phyloP scores from a whole-genome alignment of 768 basidiomycete genomes.

The Tricholoma hemisulphureum region DNA sequence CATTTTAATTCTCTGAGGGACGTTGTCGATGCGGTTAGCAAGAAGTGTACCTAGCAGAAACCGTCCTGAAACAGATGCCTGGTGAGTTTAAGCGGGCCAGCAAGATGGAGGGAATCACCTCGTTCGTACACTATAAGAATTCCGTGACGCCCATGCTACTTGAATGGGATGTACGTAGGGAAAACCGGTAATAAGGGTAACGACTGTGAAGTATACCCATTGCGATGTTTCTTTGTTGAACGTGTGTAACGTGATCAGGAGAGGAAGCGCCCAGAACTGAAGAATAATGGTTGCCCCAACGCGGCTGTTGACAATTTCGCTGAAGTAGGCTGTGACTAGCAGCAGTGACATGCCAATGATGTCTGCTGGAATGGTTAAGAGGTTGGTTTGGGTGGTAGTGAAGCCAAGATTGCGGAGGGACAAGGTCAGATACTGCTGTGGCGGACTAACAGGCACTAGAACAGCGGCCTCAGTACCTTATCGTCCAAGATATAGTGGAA shows the following conservation, averaged over 20 bases:
- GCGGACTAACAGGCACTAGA: slow-evolving; percentile 56
- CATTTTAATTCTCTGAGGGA: background rate
- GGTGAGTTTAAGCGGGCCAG: background rate
- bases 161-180: slow-evolving; percentile 51
- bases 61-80: background rate
- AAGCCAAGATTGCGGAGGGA: slow-evolving; percentile 63
- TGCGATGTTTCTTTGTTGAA: slow-evolving; percentile 48
- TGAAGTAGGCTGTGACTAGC: slow-evolving; percentile 46
- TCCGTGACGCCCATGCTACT: slow-evolving; percentile 59
- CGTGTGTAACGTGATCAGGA: slow-evolving; percentile 55
- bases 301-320: slow-evolving; percentile 57
- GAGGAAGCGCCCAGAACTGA: slow-evolving; percentile 62
- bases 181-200: slow-evolving; percentile 54
- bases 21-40: background rate
- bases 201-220: slow-evolving; percentile 56
- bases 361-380: slow-evolving; percentile 59
- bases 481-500: background rate
- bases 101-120: slow-evolving; percentile 32
- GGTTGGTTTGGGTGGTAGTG: slow-evolving; percentile 58
- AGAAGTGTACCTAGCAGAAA: background rate
- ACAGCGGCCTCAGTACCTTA: background rate
- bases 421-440: slow-evolving; percentile 63
- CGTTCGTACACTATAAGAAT: slow-evolving; percentile 58
- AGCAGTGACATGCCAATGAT: slow-evolving; percentile 52
- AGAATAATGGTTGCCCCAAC: slow-evolving; percentile 51